Percentiles rank a stretch among this genome's conserved stretches.
Evolutionary conservation across 139 green algal genomes (phyloP).

Genomic region (Microglena sp.): DNA sequence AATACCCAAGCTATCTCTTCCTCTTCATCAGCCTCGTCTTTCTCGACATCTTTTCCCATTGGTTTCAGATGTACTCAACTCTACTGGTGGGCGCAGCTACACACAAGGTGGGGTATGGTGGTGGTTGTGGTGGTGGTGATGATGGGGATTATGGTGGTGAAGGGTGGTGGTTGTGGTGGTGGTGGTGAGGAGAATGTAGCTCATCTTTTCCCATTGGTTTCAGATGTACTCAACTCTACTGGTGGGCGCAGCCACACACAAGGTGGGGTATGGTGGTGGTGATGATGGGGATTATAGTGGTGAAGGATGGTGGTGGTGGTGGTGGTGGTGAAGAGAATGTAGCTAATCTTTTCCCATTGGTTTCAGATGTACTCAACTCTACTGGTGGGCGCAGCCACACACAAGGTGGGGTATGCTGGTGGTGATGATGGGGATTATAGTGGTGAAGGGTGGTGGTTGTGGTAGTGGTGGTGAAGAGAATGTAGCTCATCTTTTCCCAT

Average conservation of each 20-base stretch:
- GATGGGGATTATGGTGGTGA: no score
- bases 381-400: conserved; percentile 45
- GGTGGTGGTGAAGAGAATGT: no score
- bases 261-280: no score
- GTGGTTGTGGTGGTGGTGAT: no score
- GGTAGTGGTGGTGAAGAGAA: no score
- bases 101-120: conserved; percentile 90
- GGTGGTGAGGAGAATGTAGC: no score
- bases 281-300: no score
- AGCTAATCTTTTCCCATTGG: not conserved
- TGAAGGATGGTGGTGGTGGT: no score
- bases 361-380: conserved; percentile 79
- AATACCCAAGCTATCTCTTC: conserved; percentile 44
- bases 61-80: conserved; percentile 82
- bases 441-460: no score
- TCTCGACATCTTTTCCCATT: conserved; percentile 92
- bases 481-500: not conserved
- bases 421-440: no score
- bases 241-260: conserved; percentile 57
- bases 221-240: conserved; percentile 73
- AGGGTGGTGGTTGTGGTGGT: no score
- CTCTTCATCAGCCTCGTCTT: conserved; percentile 62
- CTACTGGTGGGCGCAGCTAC: conserved; percentile 48
- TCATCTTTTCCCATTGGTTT: conserved; percentile 17
- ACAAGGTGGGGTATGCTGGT: no score